Base-by-base conservation (phyloP, 2,329 filamentous ascomycete species). In the Pseudocercospora macadamiae region DNA sequence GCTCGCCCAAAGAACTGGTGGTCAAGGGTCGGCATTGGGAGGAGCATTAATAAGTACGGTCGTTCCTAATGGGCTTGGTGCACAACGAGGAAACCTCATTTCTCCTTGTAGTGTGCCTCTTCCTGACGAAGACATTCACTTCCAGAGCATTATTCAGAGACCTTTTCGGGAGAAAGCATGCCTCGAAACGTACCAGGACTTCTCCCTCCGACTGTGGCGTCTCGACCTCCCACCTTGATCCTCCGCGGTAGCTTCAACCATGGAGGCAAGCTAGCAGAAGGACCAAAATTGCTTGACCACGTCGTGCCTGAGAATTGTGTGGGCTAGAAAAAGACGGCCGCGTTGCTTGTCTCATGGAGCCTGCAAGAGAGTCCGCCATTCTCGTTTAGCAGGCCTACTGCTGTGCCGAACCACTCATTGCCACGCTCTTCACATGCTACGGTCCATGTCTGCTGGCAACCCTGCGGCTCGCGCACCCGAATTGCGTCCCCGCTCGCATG, bases 401-500 rank as follows among this genome's bases (percentile, higher is more conserved):
- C 36, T 19, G 16, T 19, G 18, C 37, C 37, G 37, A 42, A 21
- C 37, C 37, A 42, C 9, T 16, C 23, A 12, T 42, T 19, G 18
- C 9, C 37, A n/a, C 37, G 16, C 18, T 34, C 48, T 51, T 51
- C 48, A 51, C 48, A 51, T 51, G 48, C 48, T 16, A 51, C 12
- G 19, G 12, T 32, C 28, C 28, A 12, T 7, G 28, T n/a, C n/a
- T n/a, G n/a, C n/a, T n/a, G n/a, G 16, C 8, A 42, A 42, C 18
- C 16, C 23, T 23, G 42, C 42, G 12, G 42, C 42, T 16, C 10
- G 42, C 42, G 19, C 23, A 23, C 21, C 42, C 37, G 32, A 25
- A 23, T 18, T n/a, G 25, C 34, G 51, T 42, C 51, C 51, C 51
- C 51, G 51, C 51, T 54, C 51, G n/a, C 37, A 37, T 36, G 48